A percentile compares a stretch with the other conserved stretches of the same genome.
Evolutionary conservation across 139 green algal species (phyloP).

Genomic region (Edaphochlamys debaryana): DNA sequence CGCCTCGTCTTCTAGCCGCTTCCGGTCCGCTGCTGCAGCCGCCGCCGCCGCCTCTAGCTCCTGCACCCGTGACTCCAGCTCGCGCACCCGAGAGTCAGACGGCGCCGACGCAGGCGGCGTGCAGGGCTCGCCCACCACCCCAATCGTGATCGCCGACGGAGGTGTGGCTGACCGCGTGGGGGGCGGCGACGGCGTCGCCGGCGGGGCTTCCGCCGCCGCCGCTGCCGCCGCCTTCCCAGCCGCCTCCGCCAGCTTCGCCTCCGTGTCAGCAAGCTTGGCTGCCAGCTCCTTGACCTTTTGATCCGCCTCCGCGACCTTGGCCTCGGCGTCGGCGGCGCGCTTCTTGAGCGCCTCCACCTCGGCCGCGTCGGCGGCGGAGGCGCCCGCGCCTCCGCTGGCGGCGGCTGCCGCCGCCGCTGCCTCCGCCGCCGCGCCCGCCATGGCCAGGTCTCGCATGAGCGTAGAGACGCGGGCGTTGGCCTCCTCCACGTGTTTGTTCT

Average conservation of each 20-base stretch:
- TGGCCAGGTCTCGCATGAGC: slow-evolving; percentile 15
- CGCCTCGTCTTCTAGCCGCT: not conserved
- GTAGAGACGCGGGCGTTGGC: slow-evolving; percentile 2
- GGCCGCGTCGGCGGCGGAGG: not conserved
- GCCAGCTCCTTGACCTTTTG: not conserved
- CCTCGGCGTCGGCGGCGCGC: not conserved
- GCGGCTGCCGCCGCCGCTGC: not conserved
- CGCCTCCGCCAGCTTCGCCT: not conserved
- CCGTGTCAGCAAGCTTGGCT: not conserved
- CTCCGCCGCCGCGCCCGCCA: not conserved
- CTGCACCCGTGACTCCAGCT: not conserved
- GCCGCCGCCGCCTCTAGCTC: not conserved
- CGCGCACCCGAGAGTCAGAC: not conserved
- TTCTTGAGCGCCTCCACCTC: not conserved
- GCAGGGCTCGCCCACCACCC: too few species aligned
- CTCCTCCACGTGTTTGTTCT: slow-evolving; percentile 33
- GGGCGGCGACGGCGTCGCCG: not conserved
- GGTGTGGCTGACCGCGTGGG: too few species aligned
- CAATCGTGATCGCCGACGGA: too few species aligned
- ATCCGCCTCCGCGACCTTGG: not conserved
- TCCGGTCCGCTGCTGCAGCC: not conserved
- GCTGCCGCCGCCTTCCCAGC: not conserved
- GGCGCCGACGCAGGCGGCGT: too few species aligned
- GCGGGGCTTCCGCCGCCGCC: not conserved
- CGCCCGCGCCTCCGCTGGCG: not conserved